A percentile compares a stretch with the other conserved stretches of the same genome.
Evolutionary conservation across 2,329 filamentous ascomycete species (phyloP).

Genomic region (Achaetomium macrosporum): DNA sequence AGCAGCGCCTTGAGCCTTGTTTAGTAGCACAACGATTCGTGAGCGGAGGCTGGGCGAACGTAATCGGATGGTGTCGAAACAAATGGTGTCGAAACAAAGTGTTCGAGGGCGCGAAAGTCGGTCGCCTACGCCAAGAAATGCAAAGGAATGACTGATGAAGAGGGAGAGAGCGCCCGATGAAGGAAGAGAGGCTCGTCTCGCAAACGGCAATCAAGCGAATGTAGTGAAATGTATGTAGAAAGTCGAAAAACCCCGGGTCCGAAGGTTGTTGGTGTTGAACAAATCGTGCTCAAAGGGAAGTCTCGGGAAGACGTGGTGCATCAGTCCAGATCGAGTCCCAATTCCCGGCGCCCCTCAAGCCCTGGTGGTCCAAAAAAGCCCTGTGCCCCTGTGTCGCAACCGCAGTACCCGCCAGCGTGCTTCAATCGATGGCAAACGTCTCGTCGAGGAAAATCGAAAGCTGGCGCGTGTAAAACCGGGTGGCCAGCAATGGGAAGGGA

Average conservation of each 20-base stretch:
- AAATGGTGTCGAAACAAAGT: background rate
- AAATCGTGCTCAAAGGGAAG: background rate
- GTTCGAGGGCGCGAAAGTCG: background rate
- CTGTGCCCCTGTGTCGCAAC: slow-evolving; percentile 14
- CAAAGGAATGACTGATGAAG: background rate
- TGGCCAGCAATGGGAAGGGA: slow-evolving; percentile 15
- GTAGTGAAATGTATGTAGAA: slow-evolving; percentile 6
- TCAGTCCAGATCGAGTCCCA: background rate
- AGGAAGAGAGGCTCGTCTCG: slow-evolving; percentile 4
- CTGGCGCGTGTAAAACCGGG: slow-evolving; percentile 5
- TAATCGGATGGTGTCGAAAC: background rate
- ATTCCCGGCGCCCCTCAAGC: background rate
- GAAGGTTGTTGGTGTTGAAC: slow-evolving; percentile 1
- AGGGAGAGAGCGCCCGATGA: background rate
- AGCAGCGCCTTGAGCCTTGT: slow-evolving; percentile 1
- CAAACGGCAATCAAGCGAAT: slow-evolving; percentile 6
- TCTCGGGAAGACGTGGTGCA: background rate
- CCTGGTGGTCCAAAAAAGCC: slow-evolving; percentile 1
- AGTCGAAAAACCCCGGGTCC: background rate
- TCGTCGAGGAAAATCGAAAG: slow-evolving; percentile 13
- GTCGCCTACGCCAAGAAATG: background rate
- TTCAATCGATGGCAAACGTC: slow-evolving; percentile 18
- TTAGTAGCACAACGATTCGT: slow-evolving; percentile 1
- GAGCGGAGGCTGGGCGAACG: slow-evolving; percentile 13
- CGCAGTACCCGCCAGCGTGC: slow-evolving; percentile 25